These are phyloP conservation scores for Trichophyton simii DNA, from an alignment of 2,329 filamentous ascomycete genomes.

Conservation along the genomic window DNA sequence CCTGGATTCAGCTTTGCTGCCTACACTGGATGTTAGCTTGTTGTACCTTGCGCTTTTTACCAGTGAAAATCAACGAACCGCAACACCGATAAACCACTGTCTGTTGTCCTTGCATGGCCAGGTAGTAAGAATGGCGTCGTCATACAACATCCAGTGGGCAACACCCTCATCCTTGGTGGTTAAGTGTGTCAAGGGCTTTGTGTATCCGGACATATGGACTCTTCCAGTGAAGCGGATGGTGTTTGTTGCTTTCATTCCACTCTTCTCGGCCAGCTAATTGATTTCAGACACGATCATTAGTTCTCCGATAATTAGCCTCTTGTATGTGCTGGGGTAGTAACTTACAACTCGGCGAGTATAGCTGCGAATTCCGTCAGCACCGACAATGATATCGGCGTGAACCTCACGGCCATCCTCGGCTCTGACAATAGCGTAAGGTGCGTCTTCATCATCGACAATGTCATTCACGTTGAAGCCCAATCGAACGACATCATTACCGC, in stretches of 20 bases:
- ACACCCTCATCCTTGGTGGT: conserved; percentile 4
- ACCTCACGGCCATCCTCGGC: conserved; percentile 7
- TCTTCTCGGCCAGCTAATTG: conserved; percentile 7
- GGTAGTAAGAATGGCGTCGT: conserved; percentile 7
- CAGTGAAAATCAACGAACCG: background rate
- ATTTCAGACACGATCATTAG: background rate
- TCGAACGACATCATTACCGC: conserved; percentile 4
- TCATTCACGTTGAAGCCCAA: conserved; percentile 7
- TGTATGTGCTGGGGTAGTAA: background rate
- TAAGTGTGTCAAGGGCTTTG: conserved; percentile 6
- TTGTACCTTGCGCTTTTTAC: background rate
- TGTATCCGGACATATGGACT: conserved; percentile 10
- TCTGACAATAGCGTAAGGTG: conserved; percentile 7
- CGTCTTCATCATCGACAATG: conserved; percentile 4
- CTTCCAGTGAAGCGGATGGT: conserved; percentile 8
- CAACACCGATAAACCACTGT: conserved; percentile 9
- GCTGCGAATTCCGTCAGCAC: conserved; percentile 9
- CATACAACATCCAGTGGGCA: conserved; percentile 8
- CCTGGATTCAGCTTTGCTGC: conserved; percentile 6
- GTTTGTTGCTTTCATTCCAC: conserved; percentile 8
- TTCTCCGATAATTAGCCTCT: background rate
- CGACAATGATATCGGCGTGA: conserved; percentile 8
- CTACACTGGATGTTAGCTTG: background rate
- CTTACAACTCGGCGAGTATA: conserved; percentile 7
- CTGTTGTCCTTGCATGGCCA: conserved; percentile 10